Percentiles rank a stretch among this genome's conserved stretches.
phyloP scores from a whole-genome alignment of 768 basidiomycete species.

The Suillus tomentosus region DNA sequence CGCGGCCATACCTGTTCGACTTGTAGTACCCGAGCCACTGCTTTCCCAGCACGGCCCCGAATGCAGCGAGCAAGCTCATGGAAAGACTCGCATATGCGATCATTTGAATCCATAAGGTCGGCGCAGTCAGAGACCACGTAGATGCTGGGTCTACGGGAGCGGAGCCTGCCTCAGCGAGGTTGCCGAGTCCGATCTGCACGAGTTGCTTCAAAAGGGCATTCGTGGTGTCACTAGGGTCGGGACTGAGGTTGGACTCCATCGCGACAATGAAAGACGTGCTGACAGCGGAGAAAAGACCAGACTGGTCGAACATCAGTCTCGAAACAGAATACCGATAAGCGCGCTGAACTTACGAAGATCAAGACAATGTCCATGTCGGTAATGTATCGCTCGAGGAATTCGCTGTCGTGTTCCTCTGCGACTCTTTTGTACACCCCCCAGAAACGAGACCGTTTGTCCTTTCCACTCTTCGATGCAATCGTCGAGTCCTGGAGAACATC shows the following conservation, averaged over 20 bases:
- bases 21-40: slow-evolving; percentile 18
- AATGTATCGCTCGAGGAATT: slow-evolving; percentile 19
- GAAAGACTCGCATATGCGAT: slow-evolving; percentile 18
- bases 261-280: slow-evolving; percentile 14
- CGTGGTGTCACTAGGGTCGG: slow-evolving; percentile 17
- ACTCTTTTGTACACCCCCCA: slow-evolving; percentile 18
- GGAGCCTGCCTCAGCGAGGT: slow-evolving; percentile 9
- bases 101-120: background rate
- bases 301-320: slow-evolving; percentile 6
- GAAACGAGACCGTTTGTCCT: slow-evolving; percentile 8
- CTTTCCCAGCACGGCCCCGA: slow-evolving; percentile 19
- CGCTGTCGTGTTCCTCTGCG: slow-evolving; percentile 18
- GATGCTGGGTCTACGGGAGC: background rate
- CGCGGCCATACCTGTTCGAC: background rate
- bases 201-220: slow-evolving; percentile 16
- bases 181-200: slow-evolving; percentile 6
- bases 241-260: slow-evolving; percentile 13
- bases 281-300: slow-evolving; percentile 19
- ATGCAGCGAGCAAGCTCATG: slow-evolving; percentile 16
- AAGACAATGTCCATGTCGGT: slow-evolving; percentile 22
- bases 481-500: background rate
- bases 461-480: background rate
- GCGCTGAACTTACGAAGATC: slow-evolving; percentile 20
- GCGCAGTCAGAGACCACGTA: background rate
- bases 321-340: background rate